Conservation (phyloP, 768 basidiomycete genomes). For the Pisolithus sp. region DNA sequence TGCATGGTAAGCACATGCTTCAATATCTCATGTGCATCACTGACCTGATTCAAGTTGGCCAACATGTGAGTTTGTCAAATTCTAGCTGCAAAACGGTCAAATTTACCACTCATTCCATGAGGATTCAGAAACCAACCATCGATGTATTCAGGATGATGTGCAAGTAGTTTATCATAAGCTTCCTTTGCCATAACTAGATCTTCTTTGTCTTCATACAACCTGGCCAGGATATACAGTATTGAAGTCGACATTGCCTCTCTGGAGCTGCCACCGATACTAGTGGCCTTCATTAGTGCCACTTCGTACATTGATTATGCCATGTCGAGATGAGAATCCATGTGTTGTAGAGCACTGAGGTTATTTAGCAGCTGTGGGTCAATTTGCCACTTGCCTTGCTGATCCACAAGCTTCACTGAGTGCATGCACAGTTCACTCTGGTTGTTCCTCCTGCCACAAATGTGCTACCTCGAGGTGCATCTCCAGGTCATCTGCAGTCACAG, state of each 20-base stretch:
- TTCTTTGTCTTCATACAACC: conserved; percentile 83
- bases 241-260: conserved; percentile 74
- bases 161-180: conserved; percentile 80
- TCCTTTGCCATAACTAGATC: conserved; percentile 68
- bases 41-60: conserved; percentile 59
- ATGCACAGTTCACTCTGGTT: conserved; percentile 61
- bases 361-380: conserved; percentile 68
- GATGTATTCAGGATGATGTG: conserved; percentile 89
- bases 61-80: conserved; percentile 84
- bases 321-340: conserved; percentile 54
- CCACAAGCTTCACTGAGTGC: conserved; percentile 66
- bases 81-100: conserved; percentile 58
- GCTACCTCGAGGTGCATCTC: conserved; percentile 89
- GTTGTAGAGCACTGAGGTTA: conserved; percentile 71
- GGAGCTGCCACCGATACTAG: conserved; percentile 37
- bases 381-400: conserved; percentile 48
- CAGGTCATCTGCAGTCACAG: conserved; percentile 65
- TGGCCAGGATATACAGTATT: conserved; percentile 85
- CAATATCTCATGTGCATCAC: conserved; percentile 81
- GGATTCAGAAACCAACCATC: conserved; percentile 61
- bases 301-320: conserved; percentile 67
- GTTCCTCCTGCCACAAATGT: conserved; percentile 80
- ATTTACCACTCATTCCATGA: neutral
- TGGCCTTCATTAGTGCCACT: conserved; percentile 57
- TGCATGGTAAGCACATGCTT: conserved; percentile 69